Base-by-base conservation (phyloP, 2,329 filamentous ascomycete species). In the Penicillium sp. region DNA sequence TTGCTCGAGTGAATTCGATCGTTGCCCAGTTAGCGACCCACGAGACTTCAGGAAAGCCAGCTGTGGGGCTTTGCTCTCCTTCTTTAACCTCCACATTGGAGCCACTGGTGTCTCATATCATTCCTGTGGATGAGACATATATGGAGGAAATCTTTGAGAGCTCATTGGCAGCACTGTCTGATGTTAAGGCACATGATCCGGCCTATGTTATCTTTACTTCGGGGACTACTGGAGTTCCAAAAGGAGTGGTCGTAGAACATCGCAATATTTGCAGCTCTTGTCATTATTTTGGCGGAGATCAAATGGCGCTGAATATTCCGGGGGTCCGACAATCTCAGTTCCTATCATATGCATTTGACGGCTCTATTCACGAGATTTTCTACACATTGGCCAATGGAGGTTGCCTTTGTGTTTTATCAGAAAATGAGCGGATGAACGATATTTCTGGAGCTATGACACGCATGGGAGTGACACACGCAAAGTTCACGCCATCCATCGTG, bases 141-240 rank as follows among this genome's bases (percentile, higher is more conserved):
- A 21, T 35, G 5, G 9, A 14, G 6, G 5, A 35, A 10, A 33
- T 44, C 29, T 13, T 14, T 13, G 11, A 29, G 47, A 13, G 47
- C 35, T 14, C 3, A 35, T 9, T 4, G 10, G 11, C 27, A 37
- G 14, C 16, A 11, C 4, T 16, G 26, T 14, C 21, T 42, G 33
- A 29, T 26, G 31, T 29, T 26, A 19, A 22, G 44, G n/a, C 51
- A 10, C 8, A 53, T 6, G 27, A 46, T 29, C 74, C 76, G 0
- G 33, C 22, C 11, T 79, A 76, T 49, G 35, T 79, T 0, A 74
- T 74, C 31, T 79, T 78, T 57, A 80, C 79, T 0, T 80, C 77
- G 3, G 78, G 78, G 0, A 74, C 73, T 5, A 79, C 78, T 1
- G 78, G 79, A 2, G 68, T 62, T 2, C 78, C 78, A 0, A 81